phyloP scores from a whole-genome alignment of 352 stramenopile species.

The Pilasporangium apinafurcum region DNA sequence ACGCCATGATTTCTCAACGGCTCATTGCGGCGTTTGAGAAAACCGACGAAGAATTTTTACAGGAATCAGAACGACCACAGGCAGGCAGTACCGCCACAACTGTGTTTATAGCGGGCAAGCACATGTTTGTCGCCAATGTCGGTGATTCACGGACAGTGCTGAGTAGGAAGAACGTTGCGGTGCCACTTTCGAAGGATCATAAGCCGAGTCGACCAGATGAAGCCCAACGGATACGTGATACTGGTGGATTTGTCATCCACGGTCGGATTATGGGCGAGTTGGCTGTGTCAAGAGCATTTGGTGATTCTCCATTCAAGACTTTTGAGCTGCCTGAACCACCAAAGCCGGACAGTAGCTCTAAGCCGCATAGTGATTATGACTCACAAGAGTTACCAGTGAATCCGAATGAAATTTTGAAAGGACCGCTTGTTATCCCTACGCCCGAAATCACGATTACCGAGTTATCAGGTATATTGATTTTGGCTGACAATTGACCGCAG shows the following conservation, averaged over 20 bases:
- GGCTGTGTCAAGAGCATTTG: slow-evolving; percentile 75
- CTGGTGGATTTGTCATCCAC: slow-evolving; percentile 86
- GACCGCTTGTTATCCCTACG: slow-evolving; percentile 71
- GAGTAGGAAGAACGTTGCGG: slow-evolving; percentile 78
- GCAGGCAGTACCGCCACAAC: slow-evolving; percentile 93
- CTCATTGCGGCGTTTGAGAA: slow-evolving; percentile 53
- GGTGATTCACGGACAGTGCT: slow-evolving; percentile 94
- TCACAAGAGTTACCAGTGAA: slow-evolving; percentile 77
- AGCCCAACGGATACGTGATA: slow-evolving; percentile 92
- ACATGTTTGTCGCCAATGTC: slow-evolving; percentile 95
- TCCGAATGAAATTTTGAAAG: slow-evolving; percentile 82
- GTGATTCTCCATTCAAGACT: slow-evolving; percentile 96
- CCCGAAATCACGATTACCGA: slow-evolving; percentile 73
- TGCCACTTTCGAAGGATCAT: slow-evolving; percentile 95
- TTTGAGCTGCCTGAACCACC: slow-evolving; percentile 59
- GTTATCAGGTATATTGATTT: slow-evolving; percentile 26
- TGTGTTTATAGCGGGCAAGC: slow-evolving; percentile 89
- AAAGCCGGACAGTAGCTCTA: slow-evolving; percentile 7
- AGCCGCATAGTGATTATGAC: slow-evolving; percentile 63
- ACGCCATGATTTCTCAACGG: slow-evolving; percentile 44
- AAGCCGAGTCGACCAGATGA: slow-evolving; percentile 93
- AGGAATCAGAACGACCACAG: slow-evolving; percentile 53
- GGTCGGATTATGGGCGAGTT: slow-evolving; percentile 92
- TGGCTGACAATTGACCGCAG: background rate
- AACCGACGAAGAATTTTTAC: slow-evolving; percentile 70